Percentiles rank a stretch among this genome's conserved stretches.
Conservation (phyloP, 345 rosid species). For the Arabidopsis suecica region DNA sequence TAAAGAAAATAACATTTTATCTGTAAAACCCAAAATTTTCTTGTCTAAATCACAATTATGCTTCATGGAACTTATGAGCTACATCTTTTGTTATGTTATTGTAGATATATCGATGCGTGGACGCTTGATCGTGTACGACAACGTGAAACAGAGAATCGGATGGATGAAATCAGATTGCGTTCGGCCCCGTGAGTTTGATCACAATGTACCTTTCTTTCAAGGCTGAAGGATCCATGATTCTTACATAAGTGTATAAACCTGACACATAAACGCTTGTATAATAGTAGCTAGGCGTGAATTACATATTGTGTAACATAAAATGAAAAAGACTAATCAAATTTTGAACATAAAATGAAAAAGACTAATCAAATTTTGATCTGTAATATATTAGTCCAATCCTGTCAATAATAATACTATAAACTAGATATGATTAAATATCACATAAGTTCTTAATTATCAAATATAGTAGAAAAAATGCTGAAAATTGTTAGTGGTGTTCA, state of each 20-base stretch:
- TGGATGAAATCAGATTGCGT: conserved; percentile 73
- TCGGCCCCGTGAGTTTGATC: conserved; percentile 47
- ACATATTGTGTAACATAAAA: not conserved
- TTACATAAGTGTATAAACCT: not conserved
- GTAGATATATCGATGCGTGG: conserved; percentile 80
- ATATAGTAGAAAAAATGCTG: too few relatives aligned
- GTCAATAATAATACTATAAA: too few relatives aligned
- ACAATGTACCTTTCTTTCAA: conserved; percentile 34
- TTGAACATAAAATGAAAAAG: conserved; percentile 4
- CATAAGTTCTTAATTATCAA: too few relatives aligned
- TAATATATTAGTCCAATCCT: not conserved
- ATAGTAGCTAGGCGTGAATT: conserved; percentile 19
- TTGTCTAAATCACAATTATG: conserved; percentile 1
- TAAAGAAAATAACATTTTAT: conserved; percentile 22
- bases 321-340: not conserved
- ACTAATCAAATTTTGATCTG: conserved; percentile 14
- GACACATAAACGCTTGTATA: not conserved
- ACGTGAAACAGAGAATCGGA: conserved; percentile 72
- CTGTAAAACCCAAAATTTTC: not conserved
- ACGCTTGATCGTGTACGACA: conserved; percentile 75
- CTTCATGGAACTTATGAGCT: not conserved
- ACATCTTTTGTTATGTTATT: conserved; percentile 40
- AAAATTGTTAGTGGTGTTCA: too few relatives aligned
- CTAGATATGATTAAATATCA: too few relatives aligned
- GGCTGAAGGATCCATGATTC: conserved; percentile 11